Evolutionary conservation across 2,329 filamentous ascomycete genomes (phyloP), one percentile per base, ranked within the genome.

Genomic region (Monilinia laxa): DNA sequence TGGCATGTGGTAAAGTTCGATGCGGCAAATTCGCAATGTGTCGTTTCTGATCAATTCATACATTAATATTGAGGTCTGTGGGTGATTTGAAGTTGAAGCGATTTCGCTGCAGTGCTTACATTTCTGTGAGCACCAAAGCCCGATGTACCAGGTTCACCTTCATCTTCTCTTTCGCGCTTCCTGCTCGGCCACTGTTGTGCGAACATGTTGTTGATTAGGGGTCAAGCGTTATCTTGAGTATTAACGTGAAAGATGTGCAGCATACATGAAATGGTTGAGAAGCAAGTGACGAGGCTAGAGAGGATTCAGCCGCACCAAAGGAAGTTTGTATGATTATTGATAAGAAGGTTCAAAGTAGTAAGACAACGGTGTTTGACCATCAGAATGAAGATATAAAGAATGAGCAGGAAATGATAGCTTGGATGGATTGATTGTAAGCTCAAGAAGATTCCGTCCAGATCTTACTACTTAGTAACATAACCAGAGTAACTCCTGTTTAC

Each of bases 111-210:
- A 62, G 20, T 16, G 51, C 62, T 72, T 69, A 76, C 75, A 52
- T 64, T 72, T 60, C 75, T 70, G 67, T 77, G 75, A 54, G 75
- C 74, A 59, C 73, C 70, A 66, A 76, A 76, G 64, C 75, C 72
- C 28, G 68, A 67, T 9, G 68, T 68, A 25, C 35, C 67, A 62
- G 64, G 63, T 25, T 74, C 72, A n/a, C 74, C 74, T 5, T 75
- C 73, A 38, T 75, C 72, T 7, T 75, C 71, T 54, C 75, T 69
- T 16, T 67, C 68, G 38, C 75, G 72, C 68, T 77, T 76, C 60
- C 70, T 68, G 52, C 25, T 68, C 11, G 64, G 54, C 69, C 68
- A 73, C 54, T 63, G 64, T 38, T 28, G 35, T 31, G 35, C 57
- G 23, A 60, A 42, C 64, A 65, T 65, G 18, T 38, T 54, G 56